Conservation (phyloP, 2,329 filamentous ascomycete species). For the Aspergillus arachidicola region DNA sequence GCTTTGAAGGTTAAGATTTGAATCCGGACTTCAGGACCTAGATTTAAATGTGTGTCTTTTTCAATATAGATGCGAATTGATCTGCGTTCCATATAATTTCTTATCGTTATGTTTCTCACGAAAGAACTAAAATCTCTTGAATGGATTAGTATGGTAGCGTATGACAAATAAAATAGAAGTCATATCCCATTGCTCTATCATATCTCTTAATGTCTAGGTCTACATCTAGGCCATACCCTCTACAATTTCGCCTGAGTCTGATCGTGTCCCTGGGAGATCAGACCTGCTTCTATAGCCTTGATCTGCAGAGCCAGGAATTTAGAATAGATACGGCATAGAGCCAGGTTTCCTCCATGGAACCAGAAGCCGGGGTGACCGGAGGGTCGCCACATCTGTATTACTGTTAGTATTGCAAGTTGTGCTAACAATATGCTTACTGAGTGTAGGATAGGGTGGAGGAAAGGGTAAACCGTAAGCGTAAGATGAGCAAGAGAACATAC, state of each 20-base stretch:
- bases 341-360: constrained; percentile 68
- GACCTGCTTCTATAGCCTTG: constrained; percentile 47
- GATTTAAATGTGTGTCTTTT: neutral
- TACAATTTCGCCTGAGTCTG: neutral
- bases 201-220: neutral
- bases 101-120: neutral
- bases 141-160: neutral
- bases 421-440: no score
- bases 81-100: neutral
- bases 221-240: neutral
- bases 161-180: neutral
- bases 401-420: constrained; percentile 1
- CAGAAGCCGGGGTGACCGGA: constrained; percentile 67
- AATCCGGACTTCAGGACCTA: neutral
- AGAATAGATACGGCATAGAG: constrained; percentile 64
- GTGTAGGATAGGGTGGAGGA: neutral
- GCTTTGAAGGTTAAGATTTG: neutral
- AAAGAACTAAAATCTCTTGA: neutral
- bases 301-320: constrained; percentile 55
- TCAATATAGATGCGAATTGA: neutral
- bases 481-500: constrained; percentile 23
- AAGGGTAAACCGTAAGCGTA: neutral
- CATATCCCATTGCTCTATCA: neutral
- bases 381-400: constrained; percentile 51
- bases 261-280: constrained; percentile 22